Evolutionary conservation across 805 yeast species (phyloP), one percentile per base, ranked within the genome.

Genomic region (Kodamaea neixiangensis): DNA sequence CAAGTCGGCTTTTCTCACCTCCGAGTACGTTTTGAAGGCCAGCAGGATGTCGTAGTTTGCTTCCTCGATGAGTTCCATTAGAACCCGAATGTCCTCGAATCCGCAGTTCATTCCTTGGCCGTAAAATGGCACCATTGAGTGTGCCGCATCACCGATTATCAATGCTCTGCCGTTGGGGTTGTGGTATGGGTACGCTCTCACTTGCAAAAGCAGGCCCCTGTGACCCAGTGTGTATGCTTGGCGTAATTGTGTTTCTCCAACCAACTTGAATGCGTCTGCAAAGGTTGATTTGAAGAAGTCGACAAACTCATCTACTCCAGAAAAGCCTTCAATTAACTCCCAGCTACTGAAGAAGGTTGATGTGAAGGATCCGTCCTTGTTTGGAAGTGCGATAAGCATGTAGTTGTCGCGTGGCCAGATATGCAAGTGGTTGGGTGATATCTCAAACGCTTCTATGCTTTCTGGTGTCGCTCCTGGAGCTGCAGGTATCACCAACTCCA

Each of bases 91-190:
- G 59, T 93, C 97, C 67, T 92, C 97, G 65, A 92, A 87, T 1
- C 97, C 97, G 64, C 96, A 89, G 66, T 92, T 92, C 93, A 92
- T 87, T 4, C 97, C 97, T 66, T 92, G 97, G 7, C 97, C 97
- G 63, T 91, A 92, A 66, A 92, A 92, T n/a, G 97, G 97, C 5
- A 92, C 97, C 97, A 91, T 92, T 22, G 94, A 83, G 69, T 92
- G 97, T 0, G 97, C 96, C 0, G 97, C 96, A 66, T 92, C 97
- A 5, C 97, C 97, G 22, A 92, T 69, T 10, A 92, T 69, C 7
- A 92, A 71, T 13, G 84, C 84, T 51, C 80, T 79, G 44, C 83
- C 87, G 39, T 75, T 66, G 43, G 76, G 75, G 50, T 74, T 77
- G 62, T 89, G 81, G 68, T 89, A 92, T 1, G 93, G 90, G 46